Percentiles rank a stretch among this genome's conserved stretches.
These are phyloP conservation scores for Petunia secreta DNA, from an alignment of 257 asterid species.

Conservation along the genomic window DNA sequence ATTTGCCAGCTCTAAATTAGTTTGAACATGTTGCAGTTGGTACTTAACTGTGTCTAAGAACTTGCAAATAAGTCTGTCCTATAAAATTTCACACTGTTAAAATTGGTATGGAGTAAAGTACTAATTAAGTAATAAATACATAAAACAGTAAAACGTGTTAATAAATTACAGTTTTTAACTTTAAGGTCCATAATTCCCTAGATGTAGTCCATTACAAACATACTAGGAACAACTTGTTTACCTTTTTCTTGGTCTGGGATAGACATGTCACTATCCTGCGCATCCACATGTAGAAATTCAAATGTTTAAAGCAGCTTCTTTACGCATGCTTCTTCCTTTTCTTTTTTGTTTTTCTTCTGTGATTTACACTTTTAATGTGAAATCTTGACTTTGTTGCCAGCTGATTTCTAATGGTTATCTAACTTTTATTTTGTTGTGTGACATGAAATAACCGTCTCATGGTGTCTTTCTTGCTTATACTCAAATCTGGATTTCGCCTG, in stretches of 20 bases:
- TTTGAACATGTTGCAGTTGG: neutral
- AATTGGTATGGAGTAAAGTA: neutral
- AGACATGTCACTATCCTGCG: conserved; percentile 15
- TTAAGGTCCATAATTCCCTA: neutral
- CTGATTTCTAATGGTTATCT: neutral
- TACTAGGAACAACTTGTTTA: conserved; percentile 15
- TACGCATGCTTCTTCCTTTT: conserved; percentile 17
- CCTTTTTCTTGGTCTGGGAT: conserved; percentile 3
- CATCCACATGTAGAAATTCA: conserved; percentile 14
- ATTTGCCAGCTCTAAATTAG: neutral
- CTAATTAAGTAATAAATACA: too few species aligned
- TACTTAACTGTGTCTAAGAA: neutral
- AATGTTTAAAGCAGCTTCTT: conserved; percentile 5
- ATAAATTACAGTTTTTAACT: too few species aligned
- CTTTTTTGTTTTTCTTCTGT: neutral
- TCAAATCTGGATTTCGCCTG: conserved; percentile 25
- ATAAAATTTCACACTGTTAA: neutral
- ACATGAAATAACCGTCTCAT: neutral
- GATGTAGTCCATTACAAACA: neutral
- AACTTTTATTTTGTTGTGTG: neutral
- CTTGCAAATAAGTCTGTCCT: neutral
- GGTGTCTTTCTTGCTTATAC: conserved; percentile 32
- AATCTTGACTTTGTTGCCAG: conserved; percentile 24
- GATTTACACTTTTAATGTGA: conserved; percentile 23
- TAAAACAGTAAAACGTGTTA: too few species aligned